Conservation (phyloP, 495 filamentous ascomycete species). For the Hypoxylon trugodes region DNA sequence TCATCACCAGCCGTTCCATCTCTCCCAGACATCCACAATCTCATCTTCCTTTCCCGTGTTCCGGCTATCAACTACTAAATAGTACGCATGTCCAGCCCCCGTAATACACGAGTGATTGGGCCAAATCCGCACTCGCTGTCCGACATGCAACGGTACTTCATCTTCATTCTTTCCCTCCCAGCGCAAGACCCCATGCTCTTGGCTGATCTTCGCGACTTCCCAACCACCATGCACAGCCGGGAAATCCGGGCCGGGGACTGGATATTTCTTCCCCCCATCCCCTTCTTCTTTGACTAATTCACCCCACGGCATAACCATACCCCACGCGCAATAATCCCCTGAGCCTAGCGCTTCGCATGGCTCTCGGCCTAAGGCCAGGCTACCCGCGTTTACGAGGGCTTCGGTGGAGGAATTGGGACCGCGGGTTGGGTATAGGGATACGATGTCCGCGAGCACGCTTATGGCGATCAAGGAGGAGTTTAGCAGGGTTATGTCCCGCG, state of each 20-base stretch:
- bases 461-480: constrained; percentile 68
- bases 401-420: constrained; percentile 63
- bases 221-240: constrained; percentile 61
- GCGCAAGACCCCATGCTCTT: constrained; percentile 72
- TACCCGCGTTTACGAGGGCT: constrained; percentile 74
- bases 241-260: constrained; percentile 47
- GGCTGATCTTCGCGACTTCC: constrained; percentile 67
- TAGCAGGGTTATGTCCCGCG: constrained; percentile 50
- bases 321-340: constrained; percentile 74
- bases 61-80: constrained; percentile 76
- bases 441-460: constrained; percentile 75
- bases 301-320: constrained; percentile 71
- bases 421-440: constrained; percentile 70
- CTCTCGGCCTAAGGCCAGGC: constrained; percentile 78
- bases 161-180: constrained; percentile 55
- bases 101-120: constrained; percentile 89
- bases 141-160: constrained; percentile 65
- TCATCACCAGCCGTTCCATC: constrained; percentile 66
- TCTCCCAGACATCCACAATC: constrained; percentile 75
- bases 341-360: constrained; percentile 61
- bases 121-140: constrained; percentile 73
- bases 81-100: constrained; percentile 75
- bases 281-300: background rate
- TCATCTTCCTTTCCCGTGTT: constrained; percentile 59
- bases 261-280: too few relatives aligned